Evolutionary conservation across 371 early-diverging fungal species (phyloP).

Genomic region (Blakeslea trispora): DNA sequence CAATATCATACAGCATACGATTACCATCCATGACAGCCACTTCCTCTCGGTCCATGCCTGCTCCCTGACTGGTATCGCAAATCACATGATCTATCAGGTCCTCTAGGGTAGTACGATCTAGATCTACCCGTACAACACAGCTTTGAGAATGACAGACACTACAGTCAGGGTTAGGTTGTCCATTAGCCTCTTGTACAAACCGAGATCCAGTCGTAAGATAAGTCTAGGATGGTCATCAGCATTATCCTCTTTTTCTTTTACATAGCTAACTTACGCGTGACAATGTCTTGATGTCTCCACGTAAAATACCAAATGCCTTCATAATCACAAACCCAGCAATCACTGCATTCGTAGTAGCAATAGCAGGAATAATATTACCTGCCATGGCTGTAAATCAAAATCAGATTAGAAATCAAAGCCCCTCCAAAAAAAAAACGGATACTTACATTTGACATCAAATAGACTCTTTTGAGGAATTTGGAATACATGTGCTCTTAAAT

Average conservation of each 20-base stretch:
- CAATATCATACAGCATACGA: conserved; percentile 87
- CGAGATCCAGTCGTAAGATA: conserved; percentile 57
- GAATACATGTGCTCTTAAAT: conserved; percentile 84
- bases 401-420: too few relatives aligned
- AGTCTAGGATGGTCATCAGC: conserved; percentile 36
- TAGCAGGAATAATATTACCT: conserved; percentile 99
- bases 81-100: conserved; percentile 39
- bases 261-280: conserved; percentile 7
- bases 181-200: conserved; percentile 51
- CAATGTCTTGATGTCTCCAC: conserved; percentile 17
- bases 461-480: conserved; percentile 76
- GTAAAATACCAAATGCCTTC: conserved; percentile 70
- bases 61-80: conserved; percentile 21
- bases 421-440: too few relatives aligned
- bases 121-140: conserved; percentile 46
- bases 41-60: conserved; percentile 50
- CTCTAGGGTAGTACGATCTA: conserved; percentile 47
- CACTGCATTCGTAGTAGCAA: conserved; percentile 99
- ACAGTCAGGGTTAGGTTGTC: conserved; percentile 62
- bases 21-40: conserved; percentile 55
- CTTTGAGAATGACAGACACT: conserved; percentile 58
- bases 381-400: conserved; percentile 84
- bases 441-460: conserved; percentile 87
- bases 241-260: background rate
- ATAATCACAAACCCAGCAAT: conserved; percentile 95